Conservation (phyloP, 164 flowering plant genomes). For the Magnolia changhungtana region DNA sequence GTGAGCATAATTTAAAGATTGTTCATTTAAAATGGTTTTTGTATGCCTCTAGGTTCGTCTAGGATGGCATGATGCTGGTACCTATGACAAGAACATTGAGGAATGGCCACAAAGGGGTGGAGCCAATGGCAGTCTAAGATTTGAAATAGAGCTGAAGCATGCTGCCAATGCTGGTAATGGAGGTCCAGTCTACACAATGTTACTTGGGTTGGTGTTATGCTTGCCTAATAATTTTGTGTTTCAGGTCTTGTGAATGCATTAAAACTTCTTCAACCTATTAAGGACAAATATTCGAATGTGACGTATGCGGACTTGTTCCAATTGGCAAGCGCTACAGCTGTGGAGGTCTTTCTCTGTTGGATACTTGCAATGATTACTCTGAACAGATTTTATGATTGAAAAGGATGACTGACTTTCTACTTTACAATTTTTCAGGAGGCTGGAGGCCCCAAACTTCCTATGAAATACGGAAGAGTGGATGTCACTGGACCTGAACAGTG, state of each 20-base stretch:
- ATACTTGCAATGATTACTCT: background rate
- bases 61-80: slow-evolving; percentile 99
- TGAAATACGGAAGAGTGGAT: slow-evolving; percentile 97
- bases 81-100: slow-evolving; percentile 82
- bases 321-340: slow-evolving; percentile 94
- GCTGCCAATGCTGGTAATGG: slow-evolving; percentile 94
- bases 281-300: slow-evolving; percentile 77
- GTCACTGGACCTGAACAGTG: slow-evolving; percentile 73
- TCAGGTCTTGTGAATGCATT: slow-evolving; percentile 93
- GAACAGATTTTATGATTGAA: background rate
- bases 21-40: background rate
- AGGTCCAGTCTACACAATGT: background rate
- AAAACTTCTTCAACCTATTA: slow-evolving; percentile 86
- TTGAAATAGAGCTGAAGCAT: slow-evolving; percentile 87
- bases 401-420: slow-evolving; percentile 2
- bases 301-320: slow-evolving; percentile 95
- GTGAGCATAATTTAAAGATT: no score
- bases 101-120: slow-evolving; percentile 97
- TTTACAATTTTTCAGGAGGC: slow-evolving; percentile 63
- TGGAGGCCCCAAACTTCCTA: slow-evolving; percentile 93
- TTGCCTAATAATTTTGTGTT: slow-evolving; percentile 13
- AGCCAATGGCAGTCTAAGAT: slow-evolving; percentile 94
- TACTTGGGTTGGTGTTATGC: background rate
- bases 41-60: slow-evolving; percentile 62
- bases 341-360: slow-evolving; percentile 58